Conservation (phyloP, 1,139 yeast genomes). For the Blastobotrys persicus region DNA sequence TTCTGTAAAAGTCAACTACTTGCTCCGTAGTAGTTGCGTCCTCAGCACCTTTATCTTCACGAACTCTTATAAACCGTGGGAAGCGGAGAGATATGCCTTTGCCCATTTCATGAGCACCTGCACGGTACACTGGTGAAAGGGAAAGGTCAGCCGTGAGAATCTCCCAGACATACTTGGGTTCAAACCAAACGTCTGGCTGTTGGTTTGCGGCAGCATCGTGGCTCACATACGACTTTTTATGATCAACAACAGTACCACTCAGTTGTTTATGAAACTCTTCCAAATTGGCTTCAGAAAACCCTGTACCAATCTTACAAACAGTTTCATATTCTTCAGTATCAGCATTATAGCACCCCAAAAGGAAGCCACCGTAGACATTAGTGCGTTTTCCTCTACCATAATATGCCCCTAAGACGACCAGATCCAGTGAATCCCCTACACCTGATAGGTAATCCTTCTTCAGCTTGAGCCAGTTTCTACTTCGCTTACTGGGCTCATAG, state of each 20-base stretch:
- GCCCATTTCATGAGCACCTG: conserved; percentile 74
- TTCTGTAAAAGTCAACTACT: conserved; percentile 82
- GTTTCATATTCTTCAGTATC: conserved; percentile 93
- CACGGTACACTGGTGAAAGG: conserved; percentile 87
- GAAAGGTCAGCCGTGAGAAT: conserved; percentile 93
- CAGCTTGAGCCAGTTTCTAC: conserved; percentile 91
- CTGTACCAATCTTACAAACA: conserved; percentile 96
- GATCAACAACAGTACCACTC: conserved; percentile 62
- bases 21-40: conserved; percentile 90
- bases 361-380: conserved; percentile 90
- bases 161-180: conserved; percentile 83
- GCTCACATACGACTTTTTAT: conserved; percentile 68
- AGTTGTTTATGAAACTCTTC: conserved; percentile 57
- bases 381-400: conserved; percentile 94
- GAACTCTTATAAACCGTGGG: conserved; percentile 79
- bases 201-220: conserved; percentile 55
- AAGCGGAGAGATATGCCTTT: conserved; percentile 89
- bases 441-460: conserved; percentile 85
- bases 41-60: conserved; percentile 86
- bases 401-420: conserved; percentile 93
- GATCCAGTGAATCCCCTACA: conserved; percentile 91
- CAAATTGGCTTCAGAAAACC: conserved; percentile 85
- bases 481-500: conserved; percentile 93
- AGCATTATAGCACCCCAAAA: conserved; percentile 83
- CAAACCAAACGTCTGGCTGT: conserved; percentile 95